These are phyloP conservation scores for Isabelozyma gotoi DNA, from an alignment of 805 yeast genomes.

Conservation along the genomic window DNA sequence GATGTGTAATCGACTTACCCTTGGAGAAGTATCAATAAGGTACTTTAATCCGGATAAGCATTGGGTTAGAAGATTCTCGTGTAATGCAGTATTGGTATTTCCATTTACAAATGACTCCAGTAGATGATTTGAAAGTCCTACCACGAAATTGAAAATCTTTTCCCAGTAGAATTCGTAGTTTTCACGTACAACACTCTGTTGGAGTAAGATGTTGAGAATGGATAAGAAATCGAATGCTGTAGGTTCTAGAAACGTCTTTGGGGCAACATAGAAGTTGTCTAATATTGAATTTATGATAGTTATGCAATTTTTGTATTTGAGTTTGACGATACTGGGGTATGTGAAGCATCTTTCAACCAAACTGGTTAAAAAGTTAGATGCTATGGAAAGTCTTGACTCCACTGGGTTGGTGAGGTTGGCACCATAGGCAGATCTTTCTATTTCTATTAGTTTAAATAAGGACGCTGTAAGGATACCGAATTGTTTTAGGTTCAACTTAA, in stretches of 20 bases:
- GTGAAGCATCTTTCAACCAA: constrained; percentile 14
- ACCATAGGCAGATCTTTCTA: constrained; percentile 32
- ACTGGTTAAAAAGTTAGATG: constrained; percentile 29
- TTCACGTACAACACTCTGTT: constrained; percentile 25
- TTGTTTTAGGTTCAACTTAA: constrained; percentile 17
- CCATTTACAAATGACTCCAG: constrained; percentile 2
- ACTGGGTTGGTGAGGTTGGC: constrained; percentile 22
- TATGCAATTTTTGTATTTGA: constrained; percentile 21
- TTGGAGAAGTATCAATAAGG: constrained; percentile 21
- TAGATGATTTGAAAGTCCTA: constrained; percentile 9
- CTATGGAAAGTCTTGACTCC: constrained; percentile 27
- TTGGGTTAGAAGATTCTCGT: constrained; percentile 21
- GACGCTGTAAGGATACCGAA: constrained; percentile 22
- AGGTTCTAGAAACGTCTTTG: constrained; percentile 14
- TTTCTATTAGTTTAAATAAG: constrained; percentile 25
- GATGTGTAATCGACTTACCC: constrained; percentile 16
- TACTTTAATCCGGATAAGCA: constrained; percentile 15
- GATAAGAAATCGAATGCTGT: constrained; percentile 24
- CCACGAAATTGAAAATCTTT: constrained; percentile 19
- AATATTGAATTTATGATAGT: constrained; percentile 16
- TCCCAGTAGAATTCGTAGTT: constrained; percentile 33
- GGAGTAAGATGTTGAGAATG: constrained; percentile 17
- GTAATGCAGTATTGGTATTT: constrained; percentile 1
- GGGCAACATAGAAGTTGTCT: constrained; percentile 13
- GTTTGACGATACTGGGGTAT: constrained; percentile 5